Base-by-base conservation (phyloP, 352 stramenopile genomes). In the Phytopythium delawarense region DNA sequence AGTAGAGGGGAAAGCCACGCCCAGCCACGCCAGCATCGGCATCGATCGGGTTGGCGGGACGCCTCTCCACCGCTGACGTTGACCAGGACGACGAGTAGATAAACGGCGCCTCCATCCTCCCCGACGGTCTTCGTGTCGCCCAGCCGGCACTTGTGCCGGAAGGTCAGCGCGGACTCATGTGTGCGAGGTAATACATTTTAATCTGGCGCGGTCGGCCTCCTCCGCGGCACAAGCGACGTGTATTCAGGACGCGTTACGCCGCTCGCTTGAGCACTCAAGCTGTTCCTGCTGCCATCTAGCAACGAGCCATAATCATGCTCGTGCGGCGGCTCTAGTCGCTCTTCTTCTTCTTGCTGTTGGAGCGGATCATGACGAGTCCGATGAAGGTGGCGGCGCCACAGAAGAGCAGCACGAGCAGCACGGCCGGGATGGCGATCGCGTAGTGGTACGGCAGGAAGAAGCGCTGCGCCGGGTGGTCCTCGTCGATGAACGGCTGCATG, bases 381-480 rank as follows among this genome's bases (percentile, higher is more conserved):
- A 97, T 91, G 57, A 96, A 96, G 1, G 85, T 92, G 11, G 84
- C 85, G 39, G 87, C 83, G 18, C 88, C 75, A 15, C 76, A 85
- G 63, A 96, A 88, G n/a, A 96, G 74, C 52, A 97, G 62, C 61
- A 96, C 84, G 6, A 97, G 71, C 20, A 96, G 72, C 40, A 93
- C 71, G 0, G 89, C 87, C 0, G 88, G 89, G 63, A 97, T 91
- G 25, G 82, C 85, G 49, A 96, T 96, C 25, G 89, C 89, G 65
- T 94, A 96, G 65, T 96, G 81, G 65, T 94, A 92, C 55, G 87
- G 83, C 60, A 92, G 76, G 62, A 97, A 97, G 44, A 94, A 90
- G 30, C 76, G 74, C 57, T 96, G 89, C 37, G 94, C 70, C 18
- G 73, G 64, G 60, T 96, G 88, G 46, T 83, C 77, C 40, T 83